Evolutionary conservation across 1,139 yeast genomes (phyloP).

Genomic region (Lodderomyces metapsilosis): DNA sequence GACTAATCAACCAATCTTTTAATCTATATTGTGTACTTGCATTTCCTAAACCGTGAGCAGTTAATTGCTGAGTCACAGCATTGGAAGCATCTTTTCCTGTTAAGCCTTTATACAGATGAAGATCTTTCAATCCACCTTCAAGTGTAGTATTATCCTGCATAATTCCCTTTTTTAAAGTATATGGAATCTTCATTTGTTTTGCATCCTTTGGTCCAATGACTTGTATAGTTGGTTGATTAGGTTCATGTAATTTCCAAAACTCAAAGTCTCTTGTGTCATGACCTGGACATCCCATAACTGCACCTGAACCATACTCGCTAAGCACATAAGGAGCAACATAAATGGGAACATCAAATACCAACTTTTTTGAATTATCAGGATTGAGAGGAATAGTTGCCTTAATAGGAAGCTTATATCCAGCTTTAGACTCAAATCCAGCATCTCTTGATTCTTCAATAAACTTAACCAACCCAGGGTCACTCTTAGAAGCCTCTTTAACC

Average conservation of each 20-base stretch:
- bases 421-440: slow-evolving; percentile 53
- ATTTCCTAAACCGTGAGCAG: slow-evolving; percentile 39
- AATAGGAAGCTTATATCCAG: slow-evolving; percentile 56
- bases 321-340: slow-evolving; percentile 90
- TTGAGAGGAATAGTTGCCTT: slow-evolving; percentile 63
- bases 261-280: slow-evolving; percentile 82
- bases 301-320: slow-evolving; percentile 81
- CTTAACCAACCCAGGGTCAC: slow-evolving; percentile 37
- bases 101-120: slow-evolving; percentile 55
- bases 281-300: slow-evolving; percentile 98
- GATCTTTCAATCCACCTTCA: slow-evolving; percentile 26
- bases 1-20: slow-evolving; percentile 90
- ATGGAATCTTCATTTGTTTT: slow-evolving; percentile 32
- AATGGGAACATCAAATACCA: slow-evolving; percentile 53
- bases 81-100: slow-evolving; percentile 50
- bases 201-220: slow-evolving; percentile 43
- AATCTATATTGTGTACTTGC: slow-evolving; percentile 57
- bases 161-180: slow-evolving; percentile 50
- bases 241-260: slow-evolving; percentile 71
- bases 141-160: slow-evolving; percentile 39
- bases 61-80: slow-evolving; percentile 45
- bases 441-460: slow-evolving; percentile 44
- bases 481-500: slow-evolving; percentile 33
- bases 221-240: slow-evolving; percentile 37
- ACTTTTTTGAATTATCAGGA: slow-evolving; percentile 17